Percentiles rank a stretch among this genome's conserved stretches.
These are phyloP conservation scores for Zoysia pacifica DNA, from an alignment of 176 grass and related monocot genomes.

Conservation along the genomic window DNA sequence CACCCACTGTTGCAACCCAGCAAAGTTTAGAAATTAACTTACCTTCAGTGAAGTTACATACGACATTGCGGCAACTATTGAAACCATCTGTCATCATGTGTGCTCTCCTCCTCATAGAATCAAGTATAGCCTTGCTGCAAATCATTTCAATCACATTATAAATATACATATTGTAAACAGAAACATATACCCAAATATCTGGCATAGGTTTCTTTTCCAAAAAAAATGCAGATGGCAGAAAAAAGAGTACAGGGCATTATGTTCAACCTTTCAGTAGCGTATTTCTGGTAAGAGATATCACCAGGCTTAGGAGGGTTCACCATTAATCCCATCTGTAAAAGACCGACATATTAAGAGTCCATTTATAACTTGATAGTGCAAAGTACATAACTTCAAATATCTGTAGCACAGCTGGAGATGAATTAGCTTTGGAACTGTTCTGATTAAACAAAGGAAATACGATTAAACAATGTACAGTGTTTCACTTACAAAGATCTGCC, in stretches of 20 bases:
- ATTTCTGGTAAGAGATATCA: slow-evolving; percentile 91
- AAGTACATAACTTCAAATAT: slow-evolving; percentile 15
- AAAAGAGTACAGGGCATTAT: slow-evolving; percentile 12
- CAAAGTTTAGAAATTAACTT: slow-evolving; percentile 11
- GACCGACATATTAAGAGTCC: slow-evolving; percentile 13
- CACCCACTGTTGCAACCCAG: not conserved
- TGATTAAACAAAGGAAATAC: not conserved
- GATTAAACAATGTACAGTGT: slow-evolving; percentile 18
- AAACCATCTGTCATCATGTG: slow-evolving; percentile 97
- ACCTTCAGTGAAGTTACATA: slow-evolving; percentile 99
- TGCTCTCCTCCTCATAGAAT: slow-evolving; percentile 89
- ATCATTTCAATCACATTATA: slow-evolving; percentile 43
- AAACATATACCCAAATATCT: slow-evolving; percentile 5
- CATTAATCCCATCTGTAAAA: slow-evolving; percentile 90
- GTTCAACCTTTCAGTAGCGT: slow-evolving; percentile 73
- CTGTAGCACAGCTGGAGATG: not conserved
- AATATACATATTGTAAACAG: not conserved
- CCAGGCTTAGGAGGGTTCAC: slow-evolving; percentile 96
- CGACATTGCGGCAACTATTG: slow-evolving; percentile 96
- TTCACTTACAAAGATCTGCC: slow-evolving; percentile 96
- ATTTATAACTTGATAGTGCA: slow-evolving; percentile 25
- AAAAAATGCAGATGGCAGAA: slow-evolving; percentile 30
- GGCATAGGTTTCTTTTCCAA: not conserved
- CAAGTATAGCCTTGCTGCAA: slow-evolving; percentile 74
- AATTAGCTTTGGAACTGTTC: slow-evolving; percentile 20